Base-by-base conservation (phyloP, 2,329 filamentous ascomycete species). In the Epichloe brachyelytri region DNA sequence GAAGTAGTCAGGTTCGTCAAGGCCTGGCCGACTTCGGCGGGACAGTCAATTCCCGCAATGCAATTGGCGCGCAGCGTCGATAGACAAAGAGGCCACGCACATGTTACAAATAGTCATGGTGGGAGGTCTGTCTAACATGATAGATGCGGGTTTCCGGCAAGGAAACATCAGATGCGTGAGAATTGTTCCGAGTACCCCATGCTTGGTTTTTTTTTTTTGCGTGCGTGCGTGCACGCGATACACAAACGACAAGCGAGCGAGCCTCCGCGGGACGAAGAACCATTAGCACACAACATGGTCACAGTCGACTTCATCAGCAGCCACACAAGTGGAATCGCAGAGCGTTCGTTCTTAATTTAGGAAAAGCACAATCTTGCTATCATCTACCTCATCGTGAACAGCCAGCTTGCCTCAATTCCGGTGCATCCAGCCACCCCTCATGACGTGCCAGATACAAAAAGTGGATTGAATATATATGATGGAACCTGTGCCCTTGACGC, bases 11-110 rank as follows among this genome's bases (percentile, higher is more conserved):
- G 50, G 30, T 38, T 38, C 6, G 40, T 4, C 43, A 26, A 20
- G 48, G 20, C 5, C 22, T 39, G 54, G 56, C 57, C 57, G 57
- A 57, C 56, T 54, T 58, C 56, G 57, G 57, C 56, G 41, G 48
- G 14, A 46, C 37, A 22, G 22, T 38, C 43, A 51, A 46, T 51
- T 51, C 49, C 33, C 39, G 34, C 33, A 39, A 48, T 37, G 19
- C 47, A 17, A 54, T 53, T 56, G 54, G 54, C 36, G 53, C 47
- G 48, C 53, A 26, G 49, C n/a, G n/a, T 30, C 39, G 30, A 49
- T 46, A 19, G 51, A 45, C 45, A 50, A 49, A 36, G 26, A 26
- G 26, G 26, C 7, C 26, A 26, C 3, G 26, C 26, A 26, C 7
- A 26, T 26, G 26, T 26, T 26, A 26, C 26, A 26, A 26, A 26